A percentile compares a stretch with the other conserved stretches of the same genome.
phyloP scores from a whole-genome alignment of 352 stramenopile species.

The Phytopythium ostracodes region DNA sequence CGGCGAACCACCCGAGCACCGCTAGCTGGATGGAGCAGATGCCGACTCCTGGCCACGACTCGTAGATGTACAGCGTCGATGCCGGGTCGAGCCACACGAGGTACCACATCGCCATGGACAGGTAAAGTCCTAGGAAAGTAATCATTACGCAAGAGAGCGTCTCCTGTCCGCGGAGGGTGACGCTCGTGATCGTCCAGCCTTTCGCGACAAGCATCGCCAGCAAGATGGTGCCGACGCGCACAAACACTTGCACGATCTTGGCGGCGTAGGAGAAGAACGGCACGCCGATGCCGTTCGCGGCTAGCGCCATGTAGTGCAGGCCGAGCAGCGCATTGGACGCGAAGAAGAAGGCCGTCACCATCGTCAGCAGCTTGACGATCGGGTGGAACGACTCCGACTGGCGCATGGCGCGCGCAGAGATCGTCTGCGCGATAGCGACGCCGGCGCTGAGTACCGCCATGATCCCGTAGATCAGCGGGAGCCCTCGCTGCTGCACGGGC shows the following conservation, averaged over 20 bases:
- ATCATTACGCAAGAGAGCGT: conserved; percentile 68
- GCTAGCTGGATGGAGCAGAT: conserved; percentile 62
- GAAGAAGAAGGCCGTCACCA: conserved; percentile 61
- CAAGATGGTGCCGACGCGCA: conserved; percentile 64
- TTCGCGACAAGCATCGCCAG: conserved; percentile 75
- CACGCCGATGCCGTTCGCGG: conserved; percentile 64
- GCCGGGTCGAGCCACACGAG: conserved; percentile 71
- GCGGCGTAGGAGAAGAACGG: conserved; percentile 66
- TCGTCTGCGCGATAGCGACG: conserved; percentile 31
- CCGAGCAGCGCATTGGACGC: conserved; percentile 55
- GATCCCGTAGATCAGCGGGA: conserved; percentile 48
- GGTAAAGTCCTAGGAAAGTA: conserved; percentile 53
- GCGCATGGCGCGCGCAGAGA: conserved; percentile 38
- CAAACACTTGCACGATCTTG: conserved; percentile 66
- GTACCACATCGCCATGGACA: conserved; percentile 81
- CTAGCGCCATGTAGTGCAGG: conserved; percentile 53
- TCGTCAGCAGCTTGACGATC: conserved; percentile 69
- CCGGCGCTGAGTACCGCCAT: conserved; percentile 38
- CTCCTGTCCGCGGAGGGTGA: conserved; percentile 55
- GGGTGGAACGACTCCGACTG: conserved; percentile 74
- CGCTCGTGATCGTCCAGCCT: conserved; percentile 75
- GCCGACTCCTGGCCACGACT: conserved; percentile 65
- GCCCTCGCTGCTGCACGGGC: conserved; percentile 57
- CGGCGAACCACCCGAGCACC: conserved; percentile 60
- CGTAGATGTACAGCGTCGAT: conserved; percentile 81